phyloP scores from a whole-genome alignment of 2,329 filamentous ascomycete genomes.

The Trichoderma brevicompactum region DNA sequence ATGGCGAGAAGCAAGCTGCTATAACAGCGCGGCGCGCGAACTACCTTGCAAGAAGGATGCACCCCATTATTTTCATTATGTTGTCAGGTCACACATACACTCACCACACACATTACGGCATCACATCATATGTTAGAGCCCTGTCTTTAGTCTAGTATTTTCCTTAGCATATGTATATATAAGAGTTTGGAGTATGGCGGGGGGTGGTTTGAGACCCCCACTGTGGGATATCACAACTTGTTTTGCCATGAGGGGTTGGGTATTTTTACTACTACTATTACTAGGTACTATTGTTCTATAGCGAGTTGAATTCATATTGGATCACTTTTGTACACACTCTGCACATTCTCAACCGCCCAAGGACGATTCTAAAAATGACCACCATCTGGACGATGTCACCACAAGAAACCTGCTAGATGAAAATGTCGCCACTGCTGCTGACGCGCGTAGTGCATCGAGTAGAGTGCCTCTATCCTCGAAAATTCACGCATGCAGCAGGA shows the following conservation, averaged over 20 bases:
- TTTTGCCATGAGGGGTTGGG: constrained; percentile 7
- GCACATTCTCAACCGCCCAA: background rate
- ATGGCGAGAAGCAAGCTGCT: constrained; percentile 56
- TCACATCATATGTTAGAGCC: constrained; percentile 20
- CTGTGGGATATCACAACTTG: constrained; percentile 1
- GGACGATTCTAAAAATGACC: background rate
- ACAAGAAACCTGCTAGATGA: constrained; percentile 14
- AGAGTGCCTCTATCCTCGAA: background rate
- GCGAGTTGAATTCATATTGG: background rate
- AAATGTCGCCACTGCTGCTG: constrained; percentile 18
- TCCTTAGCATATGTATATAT: constrained; percentile 18
- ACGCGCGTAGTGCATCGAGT: background rate
- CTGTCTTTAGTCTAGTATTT: constrained; percentile 15
- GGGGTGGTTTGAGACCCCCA: background rate
- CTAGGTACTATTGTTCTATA: background rate
- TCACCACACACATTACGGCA: constrained; percentile 9
- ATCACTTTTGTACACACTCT: background rate
- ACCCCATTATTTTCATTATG: background rate
- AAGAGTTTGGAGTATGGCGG: constrained; percentile 20
- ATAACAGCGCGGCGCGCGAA: background rate
- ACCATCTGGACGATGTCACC: constrained; percentile 11
- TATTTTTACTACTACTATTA: background rate
- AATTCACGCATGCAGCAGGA: background rate
- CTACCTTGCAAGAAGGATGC: constrained; percentile 7
- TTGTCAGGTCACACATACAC: constrained; percentile 14